Base-by-base conservation (phyloP, 768 basidiomycete genomes). In the Tylopilus vinaceipallidus region DNA sequence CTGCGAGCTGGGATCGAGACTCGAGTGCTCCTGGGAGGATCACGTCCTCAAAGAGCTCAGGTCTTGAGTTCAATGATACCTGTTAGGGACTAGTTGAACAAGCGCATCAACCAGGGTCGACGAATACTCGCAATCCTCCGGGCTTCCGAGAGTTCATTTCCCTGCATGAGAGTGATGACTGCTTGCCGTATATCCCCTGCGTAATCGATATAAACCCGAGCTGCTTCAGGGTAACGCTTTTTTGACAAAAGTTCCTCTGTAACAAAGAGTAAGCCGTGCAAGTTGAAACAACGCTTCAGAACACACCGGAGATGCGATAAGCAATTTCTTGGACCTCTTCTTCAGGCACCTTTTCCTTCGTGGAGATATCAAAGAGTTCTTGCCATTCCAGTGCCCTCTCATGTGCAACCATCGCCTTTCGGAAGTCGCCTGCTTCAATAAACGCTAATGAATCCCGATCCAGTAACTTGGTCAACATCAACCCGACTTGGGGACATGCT, bases 361-460 rank as follows among this genome's bases (percentile, higher is more conserved):
- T 58, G 3, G 88, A 88, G 23, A 97, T 71, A 22, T 89, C 84
- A 66, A 99, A 98, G 0, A 97, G 73, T 55, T 95, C 92, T 60
- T 88, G 84, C 95, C 95, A 99, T 46, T 88, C 81, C 27, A 92
- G 72, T 0, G 88, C 88, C 48, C 84, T 86, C 67, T 98, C 95
- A 59, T 94, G 83, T 0, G 95, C 85, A 9, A 86, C 75, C 80
- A 99, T 84, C 2, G 95, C 91, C 52, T 91, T 93, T 5, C 74
- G 63, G 2, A 73, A 69, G 45, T 80, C 74, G 4, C 70, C 65
- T 8, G 88, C 91, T 55, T 91, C 80, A 0, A 79, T 66, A 69
- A 94, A 97, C 0, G 84, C 95, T 91, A 56, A 48, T 49, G 52
- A 37, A 36, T 23, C 45, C 45, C 12, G 8, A 40, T 34, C 12